Evolutionary conservation across 2,329 filamentous ascomycete species (phyloP).

Genomic region (Penicillium griseofulvum): DNA sequence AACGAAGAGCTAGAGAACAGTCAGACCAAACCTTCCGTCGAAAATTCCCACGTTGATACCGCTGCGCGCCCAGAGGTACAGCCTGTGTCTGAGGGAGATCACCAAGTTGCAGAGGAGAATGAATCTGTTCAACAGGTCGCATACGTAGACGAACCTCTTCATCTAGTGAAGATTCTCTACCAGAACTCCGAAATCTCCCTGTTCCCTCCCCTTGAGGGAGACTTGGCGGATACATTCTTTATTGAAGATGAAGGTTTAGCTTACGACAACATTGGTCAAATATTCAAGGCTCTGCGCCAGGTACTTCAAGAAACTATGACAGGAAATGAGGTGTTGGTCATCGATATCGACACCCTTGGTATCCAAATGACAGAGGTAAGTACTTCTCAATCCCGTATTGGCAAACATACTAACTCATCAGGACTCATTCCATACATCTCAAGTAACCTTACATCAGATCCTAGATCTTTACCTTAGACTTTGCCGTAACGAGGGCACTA

Average conservation of each 20-base stretch:
- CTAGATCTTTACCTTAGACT: constrained; percentile 60
- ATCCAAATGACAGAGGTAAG: constrained; percentile 59
- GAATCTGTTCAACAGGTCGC: constrained; percentile 23
- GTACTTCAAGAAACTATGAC: constrained; percentile 56
- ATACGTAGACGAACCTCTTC: constrained; percentile 24
- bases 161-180: constrained; percentile 57
- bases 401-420: constrained; percentile 34
- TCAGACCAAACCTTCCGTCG: constrained; percentile 7
- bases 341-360: constrained; percentile 55
- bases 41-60: constrained; percentile 8
- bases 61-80: constrained; percentile 10
- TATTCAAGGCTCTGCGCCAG: constrained; percentile 57
- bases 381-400: constrained; percentile 1
- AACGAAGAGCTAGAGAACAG: constrained; percentile 17
- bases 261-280: constrained; percentile 51
- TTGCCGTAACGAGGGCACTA: constrained; percentile 57
- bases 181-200: constrained; percentile 56
- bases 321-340: constrained; percentile 56
- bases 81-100: constrained; percentile 6
- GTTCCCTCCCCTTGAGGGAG: constrained; percentile 55
- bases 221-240: constrained; percentile 56
- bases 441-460: constrained; percentile 56
- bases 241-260: constrained; percentile 56
- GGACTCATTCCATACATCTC: constrained; percentile 50
- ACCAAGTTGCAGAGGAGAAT: constrained; percentile 2